Evolutionary conservation across 805 yeast species (phyloP).

Genomic region (fission yeast (Schizosaccharomyces pombe)): DNA sequence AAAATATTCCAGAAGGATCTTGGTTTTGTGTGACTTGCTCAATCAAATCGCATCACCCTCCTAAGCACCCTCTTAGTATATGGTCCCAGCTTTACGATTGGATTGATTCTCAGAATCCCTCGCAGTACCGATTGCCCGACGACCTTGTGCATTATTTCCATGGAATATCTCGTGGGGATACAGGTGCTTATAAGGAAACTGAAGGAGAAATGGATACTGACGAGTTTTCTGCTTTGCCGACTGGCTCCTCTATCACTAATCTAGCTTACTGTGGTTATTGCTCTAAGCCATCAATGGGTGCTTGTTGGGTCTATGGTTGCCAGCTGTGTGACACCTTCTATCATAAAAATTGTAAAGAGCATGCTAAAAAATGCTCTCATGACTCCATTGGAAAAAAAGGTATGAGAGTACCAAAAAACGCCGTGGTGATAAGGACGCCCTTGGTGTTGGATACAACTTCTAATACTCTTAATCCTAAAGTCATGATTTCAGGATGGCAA

Average conservation of each 20-base stretch:
- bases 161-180: not conserved
- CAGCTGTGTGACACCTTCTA: not conserved
- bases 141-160: slow-evolving; percentile 30
- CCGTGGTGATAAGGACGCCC: not conserved
- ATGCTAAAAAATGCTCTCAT: not conserved
- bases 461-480: not conserved
- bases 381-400: not conserved
- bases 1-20: slow-evolving; percentile 54
- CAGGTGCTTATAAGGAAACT: not conserved
- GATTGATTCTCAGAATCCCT: slow-evolving; percentile 37
- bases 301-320: not conserved
- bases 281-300: not conserved
- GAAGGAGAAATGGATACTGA: not conserved
- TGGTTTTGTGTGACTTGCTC: slow-evolving; percentile 45
- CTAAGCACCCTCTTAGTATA: slow-evolving; percentile 18
- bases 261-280: not conserved
- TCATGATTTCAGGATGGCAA: not conserved
- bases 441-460: not conserved
- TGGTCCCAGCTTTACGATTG: slow-evolving; percentile 38
- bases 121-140: slow-evolving; percentile 43
- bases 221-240: not conserved
- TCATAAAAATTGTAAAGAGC: not conserved
- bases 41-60: slow-evolving; percentile 16
- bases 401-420: not conserved
- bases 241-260: not conserved